Base-by-base conservation (phyloP, 345 rosid genomes). In the Fremontodendron californicum region DNA sequence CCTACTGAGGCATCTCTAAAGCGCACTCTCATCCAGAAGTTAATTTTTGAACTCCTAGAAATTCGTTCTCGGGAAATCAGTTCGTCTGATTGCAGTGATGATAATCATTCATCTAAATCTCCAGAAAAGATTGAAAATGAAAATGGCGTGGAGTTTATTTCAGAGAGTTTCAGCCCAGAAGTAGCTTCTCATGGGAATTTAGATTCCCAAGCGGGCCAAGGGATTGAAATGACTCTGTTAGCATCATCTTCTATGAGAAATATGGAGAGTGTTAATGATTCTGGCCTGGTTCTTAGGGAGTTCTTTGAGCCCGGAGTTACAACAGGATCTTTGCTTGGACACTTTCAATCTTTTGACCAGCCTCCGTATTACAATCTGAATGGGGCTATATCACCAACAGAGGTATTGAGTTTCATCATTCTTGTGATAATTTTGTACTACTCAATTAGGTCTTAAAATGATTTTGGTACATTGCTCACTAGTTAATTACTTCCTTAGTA, bases 1-100 rank as follows among this genome's bases (percentile, higher is more conserved):
- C 94, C 99, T 55, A 80, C 85, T 1, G 99, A 96, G 82, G 99
- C 94, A 29, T 96, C 96, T 68, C 87, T 93, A 75, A 96, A 96
- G 84, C 99, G 99, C 52, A 85, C 94, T 65, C 82, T 88, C 40
- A 96, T 96, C 75, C 90, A 93, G 89, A 88, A 85, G 82, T 86
- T 96, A 64, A 86, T 96, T 69, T 89, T 84, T 77, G 92, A 87
- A 78, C 93, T 93, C 63, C 88, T 96, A 74, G 87, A 91, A 78
- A 82, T 82, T 78, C 88, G 71, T 42, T 76, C 87, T 49, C 81
- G 40, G 81, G 89, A 83, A 78, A 81, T 75, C 60, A 81, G 82
- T 42, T 82, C 83, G n/a, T 54, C 74, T 23, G 83, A 67, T 51
- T 77, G 85, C 60, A 39, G 82, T 75, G 83, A 84, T 79, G 85